phyloP scores from a whole-genome alignment of 169 alveolate species.

The Plasmodium sp. region DNA sequence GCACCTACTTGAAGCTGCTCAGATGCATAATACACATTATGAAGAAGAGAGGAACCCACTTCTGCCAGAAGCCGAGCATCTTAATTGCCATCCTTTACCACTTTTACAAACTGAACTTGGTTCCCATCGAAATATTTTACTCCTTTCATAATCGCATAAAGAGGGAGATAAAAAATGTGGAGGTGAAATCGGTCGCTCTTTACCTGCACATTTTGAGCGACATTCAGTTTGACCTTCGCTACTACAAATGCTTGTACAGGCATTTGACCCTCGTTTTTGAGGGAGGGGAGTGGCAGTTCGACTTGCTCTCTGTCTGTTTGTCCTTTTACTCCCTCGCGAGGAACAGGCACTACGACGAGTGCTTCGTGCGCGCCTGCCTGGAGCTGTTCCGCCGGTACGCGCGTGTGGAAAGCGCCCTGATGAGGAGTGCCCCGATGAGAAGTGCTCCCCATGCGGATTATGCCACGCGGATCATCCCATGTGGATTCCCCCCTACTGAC shows the following conservation, averaged over 20 bases:
- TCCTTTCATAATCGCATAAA: constrained; percentile 29
- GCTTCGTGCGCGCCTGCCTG: constrained; percentile 12
- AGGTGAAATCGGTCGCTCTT: constrained; percentile 24
- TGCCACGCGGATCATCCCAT: too few species aligned
- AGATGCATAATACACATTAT: constrained; percentile 25
- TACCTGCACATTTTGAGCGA: constrained; percentile 36
- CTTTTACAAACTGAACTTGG: constrained; percentile 43
- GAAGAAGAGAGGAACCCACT: neutral
- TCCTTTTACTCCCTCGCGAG: constrained; percentile 48
- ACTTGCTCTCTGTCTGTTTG: constrained; percentile 18
- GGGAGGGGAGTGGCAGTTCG: neutral
- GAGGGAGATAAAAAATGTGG: constrained; percentile 38
- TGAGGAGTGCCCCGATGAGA: too few species aligned
- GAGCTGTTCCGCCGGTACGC: neutral
- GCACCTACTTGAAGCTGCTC: constrained; percentile 29
- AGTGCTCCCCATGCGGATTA: neutral
- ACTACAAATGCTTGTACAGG: constrained; percentile 28
- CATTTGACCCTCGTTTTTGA: constrained; percentile 9
- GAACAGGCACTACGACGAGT: constrained; percentile 22
- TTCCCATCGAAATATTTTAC: constrained; percentile 69
- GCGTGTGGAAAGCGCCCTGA: neutral
- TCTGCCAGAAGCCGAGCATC: constrained; percentile 27
- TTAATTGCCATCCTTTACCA: constrained; percentile 25
- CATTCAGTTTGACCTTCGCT: constrained; percentile 19
- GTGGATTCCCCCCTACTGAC: too few species aligned